phyloP scores from a whole-genome alignment of 2,329 filamentous ascomycete genomes.

The Pestalotiopsis sp. region DNA sequence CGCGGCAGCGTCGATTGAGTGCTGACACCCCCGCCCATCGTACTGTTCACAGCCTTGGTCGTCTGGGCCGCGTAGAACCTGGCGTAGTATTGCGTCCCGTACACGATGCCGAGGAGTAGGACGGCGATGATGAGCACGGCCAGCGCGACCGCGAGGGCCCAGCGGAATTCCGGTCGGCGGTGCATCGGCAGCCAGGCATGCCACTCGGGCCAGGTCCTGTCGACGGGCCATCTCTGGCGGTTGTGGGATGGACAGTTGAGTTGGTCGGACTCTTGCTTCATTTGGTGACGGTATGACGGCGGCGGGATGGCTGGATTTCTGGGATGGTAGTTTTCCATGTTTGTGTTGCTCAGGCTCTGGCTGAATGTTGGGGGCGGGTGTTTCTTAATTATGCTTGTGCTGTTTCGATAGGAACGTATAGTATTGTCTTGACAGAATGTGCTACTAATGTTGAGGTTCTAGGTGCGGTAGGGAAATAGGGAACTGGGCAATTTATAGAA shows the following conservation, averaged over 20 bases:
- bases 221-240: constrained; percentile 19
- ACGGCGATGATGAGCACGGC: constrained; percentile 22
- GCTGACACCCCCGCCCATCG: neutral
- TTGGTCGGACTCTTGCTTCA: neutral
- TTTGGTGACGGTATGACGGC: neutral
- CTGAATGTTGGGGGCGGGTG: too few species aligned
- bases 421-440: too few species aligned
- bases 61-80: constrained; percentile 19
- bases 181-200: constrained; percentile 23
- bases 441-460: too few species aligned
- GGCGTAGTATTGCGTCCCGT: constrained; percentile 24
- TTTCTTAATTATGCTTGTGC: too few species aligned
- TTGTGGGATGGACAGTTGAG: constrained; percentile 20
- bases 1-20: neutral
- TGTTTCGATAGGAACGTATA: too few species aligned
- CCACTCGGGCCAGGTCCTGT: constrained; percentile 21
- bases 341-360: neutral
- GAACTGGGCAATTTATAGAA: too few species aligned
- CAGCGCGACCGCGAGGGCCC: constrained; percentile 20
- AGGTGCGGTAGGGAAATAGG: too few species aligned
- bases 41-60: constrained; percentile 14
- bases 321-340: neutral
- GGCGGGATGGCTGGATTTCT: neutral
- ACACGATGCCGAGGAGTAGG: constrained; percentile 24
- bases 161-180: constrained; percentile 23